Percentiles rank a stretch among this genome's conserved stretches.
These are phyloP conservation scores for Calocera viscosa DNA, from an alignment of 768 basidiomycete species.

Conservation along the genomic window DNA sequence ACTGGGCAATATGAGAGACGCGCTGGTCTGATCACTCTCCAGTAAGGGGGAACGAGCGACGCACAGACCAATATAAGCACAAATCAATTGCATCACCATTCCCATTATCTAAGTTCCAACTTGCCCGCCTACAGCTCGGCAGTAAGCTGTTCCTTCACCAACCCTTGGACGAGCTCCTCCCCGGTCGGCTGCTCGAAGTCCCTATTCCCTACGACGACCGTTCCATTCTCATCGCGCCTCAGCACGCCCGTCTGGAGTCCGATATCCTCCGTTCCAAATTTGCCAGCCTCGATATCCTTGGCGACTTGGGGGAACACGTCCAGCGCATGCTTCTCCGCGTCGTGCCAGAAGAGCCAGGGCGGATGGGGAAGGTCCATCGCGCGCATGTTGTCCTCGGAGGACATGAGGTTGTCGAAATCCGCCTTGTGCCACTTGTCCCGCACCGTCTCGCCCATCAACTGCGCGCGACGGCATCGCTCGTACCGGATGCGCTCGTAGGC, in stretches of 20 bases:
- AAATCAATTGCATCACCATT: too few species aligned
- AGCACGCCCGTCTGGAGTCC: constrained; percentile 3
- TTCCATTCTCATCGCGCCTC: not conserved
- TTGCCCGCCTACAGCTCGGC: not conserved
- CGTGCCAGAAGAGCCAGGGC: constrained; percentile 24
- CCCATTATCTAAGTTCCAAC: too few species aligned
- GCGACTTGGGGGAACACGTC: constrained; percentile 19
- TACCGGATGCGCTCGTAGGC: constrained; percentile 9
- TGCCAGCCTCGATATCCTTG: constrained; percentile 16
- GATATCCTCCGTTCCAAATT: not conserved
- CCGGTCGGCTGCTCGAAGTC: not conserved
- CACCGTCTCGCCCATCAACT: not conserved
- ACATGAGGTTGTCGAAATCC: constrained; percentile 2
- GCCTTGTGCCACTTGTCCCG: constrained; percentile 11
- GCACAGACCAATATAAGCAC: too few species aligned
- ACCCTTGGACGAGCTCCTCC: not conserved
- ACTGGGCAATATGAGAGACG: too few species aligned
- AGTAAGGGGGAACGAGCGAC: too few species aligned
- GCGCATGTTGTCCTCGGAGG: constrained; percentile 7
- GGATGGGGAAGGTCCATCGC: constrained; percentile 19
- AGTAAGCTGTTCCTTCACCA: not conserved
- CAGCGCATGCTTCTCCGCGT: constrained; percentile 22
- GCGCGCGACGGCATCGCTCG: constrained; percentile 7
- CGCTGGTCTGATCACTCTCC: too few species aligned
- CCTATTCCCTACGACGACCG: not conserved